Evolutionary conservation across 768 basidiomycete species (phyloP), one percentile per base, ranked within the genome.

Genomic region (Amanita thiersii): DNA sequence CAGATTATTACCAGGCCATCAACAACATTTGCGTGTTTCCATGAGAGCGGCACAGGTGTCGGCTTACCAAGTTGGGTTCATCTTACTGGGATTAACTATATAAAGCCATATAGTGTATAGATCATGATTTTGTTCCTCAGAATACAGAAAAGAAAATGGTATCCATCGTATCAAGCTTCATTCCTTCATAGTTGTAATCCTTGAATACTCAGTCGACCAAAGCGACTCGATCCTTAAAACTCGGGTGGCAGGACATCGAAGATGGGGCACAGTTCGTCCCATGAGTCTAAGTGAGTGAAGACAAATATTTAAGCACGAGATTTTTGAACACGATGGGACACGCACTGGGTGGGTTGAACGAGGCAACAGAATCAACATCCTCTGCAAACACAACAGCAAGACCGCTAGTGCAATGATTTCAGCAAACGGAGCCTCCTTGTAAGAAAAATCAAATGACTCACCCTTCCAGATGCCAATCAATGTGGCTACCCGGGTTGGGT

Each of bases 391-490:
- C 63, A 12, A 70, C 44, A 2, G 67, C 67, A 10, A 69, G 56
- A n/a, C 69, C 69, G 1, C 52, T 55, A 34, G 6, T 15, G 15
- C 14, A 21, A 29, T 44, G 24, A 24, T n/a, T 12, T 25, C 4
- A 23, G 7, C 17, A 23, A 19, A 15, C 14, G 7, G 7, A 43
- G 20, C 29, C 14, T 9, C 18, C 15, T n/a, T 5, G 44, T 31
- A 34, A 33, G 26, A 31, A 37, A n/a, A 3, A 32, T 10, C 10
- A 30, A 29, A 21, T 19, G 23, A 49, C 65, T 44, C 50, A 68
- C 64, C 53, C 50, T 10, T 66, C 55, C 6, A 74, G 52, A 56
- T 77, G 75, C 62, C 69, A 75, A 40, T 75, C 72, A 41, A 75
- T 75, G 48, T 75, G 73, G 45, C 70, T 70, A 29, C n/a, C 9